Conservation (phyloP, 139 green algal genomes). For the Dunaliella sp. region DNA sequence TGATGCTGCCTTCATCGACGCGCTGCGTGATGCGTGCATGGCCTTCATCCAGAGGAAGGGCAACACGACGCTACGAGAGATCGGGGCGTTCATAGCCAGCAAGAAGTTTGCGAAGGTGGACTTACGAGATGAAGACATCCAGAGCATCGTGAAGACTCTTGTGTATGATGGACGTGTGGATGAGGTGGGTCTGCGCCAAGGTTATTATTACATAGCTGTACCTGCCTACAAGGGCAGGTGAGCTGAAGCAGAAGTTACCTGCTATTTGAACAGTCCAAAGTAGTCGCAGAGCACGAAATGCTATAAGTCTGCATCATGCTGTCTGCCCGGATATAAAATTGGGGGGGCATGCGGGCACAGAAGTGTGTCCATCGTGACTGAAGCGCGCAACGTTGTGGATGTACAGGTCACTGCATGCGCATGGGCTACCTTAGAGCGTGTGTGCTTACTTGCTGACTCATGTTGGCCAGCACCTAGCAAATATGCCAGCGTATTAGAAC, state of each 20-base stretch:
- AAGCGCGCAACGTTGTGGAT: no score
- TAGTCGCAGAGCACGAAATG: background rate
- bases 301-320: background rate
- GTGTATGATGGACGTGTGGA: constrained; percentile 78
- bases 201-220: background rate
- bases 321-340: no score
- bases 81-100: constrained; percentile 56
- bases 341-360: no score
- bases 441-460: no score
- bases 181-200: constrained; percentile 10
- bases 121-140: constrained; percentile 70
- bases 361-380: no score
- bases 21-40: constrained; percentile 62
- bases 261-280: background rate
- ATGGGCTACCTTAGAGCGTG: no score
- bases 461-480: no score
- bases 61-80: constrained; percentile 54
- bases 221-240: background rate
- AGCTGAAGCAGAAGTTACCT: background rate
- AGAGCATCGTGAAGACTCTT: constrained; percentile 71
- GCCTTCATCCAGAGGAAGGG: constrained; percentile 56
- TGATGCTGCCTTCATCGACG: constrained; percentile 84
- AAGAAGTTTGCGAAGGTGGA: constrained; percentile 56
- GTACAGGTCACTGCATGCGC: no score
- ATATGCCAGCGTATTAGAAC: no score